Percentiles rank a stretch among this genome's conserved stretches.
These are phyloP conservation scores for Backusella morwellensis DNA, from an alignment of 192 early-diverging fungal species.

Conservation along the genomic window DNA sequence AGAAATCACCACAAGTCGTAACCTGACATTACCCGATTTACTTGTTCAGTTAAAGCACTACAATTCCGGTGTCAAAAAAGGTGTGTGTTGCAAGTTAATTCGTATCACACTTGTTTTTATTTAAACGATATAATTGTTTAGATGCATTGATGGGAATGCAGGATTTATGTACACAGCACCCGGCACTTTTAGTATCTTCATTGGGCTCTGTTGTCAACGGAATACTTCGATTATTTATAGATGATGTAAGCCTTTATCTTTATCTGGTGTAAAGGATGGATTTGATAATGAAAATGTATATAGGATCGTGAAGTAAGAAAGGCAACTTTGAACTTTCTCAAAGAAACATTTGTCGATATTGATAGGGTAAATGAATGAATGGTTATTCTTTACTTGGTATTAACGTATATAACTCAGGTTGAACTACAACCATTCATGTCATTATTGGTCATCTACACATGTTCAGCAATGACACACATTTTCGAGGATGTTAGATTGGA, in stretches of 20 bases:
- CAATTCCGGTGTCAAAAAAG: slow-evolving; percentile 57
- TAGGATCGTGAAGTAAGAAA: slow-evolving; percentile 44
- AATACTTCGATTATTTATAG: slow-evolving; percentile 45
- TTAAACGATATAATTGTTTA: slow-evolving; percentile 1
- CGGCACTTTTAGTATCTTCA: slow-evolving; percentile 41
- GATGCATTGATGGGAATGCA: slow-evolving; percentile 48
- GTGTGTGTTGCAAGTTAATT: slow-evolving; percentile 7
- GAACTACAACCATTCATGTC: slow-evolving; percentile 80
- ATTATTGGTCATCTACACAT: slow-evolving; percentile 74
- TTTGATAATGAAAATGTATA: not conserved
- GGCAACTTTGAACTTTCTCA: slow-evolving; percentile 33
- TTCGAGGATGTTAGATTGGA: slow-evolving; percentile 82
- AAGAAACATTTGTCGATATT: slow-evolving; percentile 27
- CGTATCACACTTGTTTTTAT: too few species aligned
- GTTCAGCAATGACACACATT: slow-evolving; percentile 89
- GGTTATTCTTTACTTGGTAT: too few species aligned
- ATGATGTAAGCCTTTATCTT: slow-evolving; percentile 41
- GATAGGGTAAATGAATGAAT: slow-evolving; percentile 26
- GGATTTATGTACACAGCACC: slow-evolving; percentile 47
- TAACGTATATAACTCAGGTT: not conserved
- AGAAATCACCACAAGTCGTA: slow-evolving; percentile 71
- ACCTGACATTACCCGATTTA: slow-evolving; percentile 74
- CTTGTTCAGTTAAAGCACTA: slow-evolving; percentile 77
- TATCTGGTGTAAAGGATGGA: not conserved
- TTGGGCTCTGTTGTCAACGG: slow-evolving; percentile 47